Conservation (phyloP, 2,329 filamentous ascomycete species). For the Fusarium equiseti region DNA sequence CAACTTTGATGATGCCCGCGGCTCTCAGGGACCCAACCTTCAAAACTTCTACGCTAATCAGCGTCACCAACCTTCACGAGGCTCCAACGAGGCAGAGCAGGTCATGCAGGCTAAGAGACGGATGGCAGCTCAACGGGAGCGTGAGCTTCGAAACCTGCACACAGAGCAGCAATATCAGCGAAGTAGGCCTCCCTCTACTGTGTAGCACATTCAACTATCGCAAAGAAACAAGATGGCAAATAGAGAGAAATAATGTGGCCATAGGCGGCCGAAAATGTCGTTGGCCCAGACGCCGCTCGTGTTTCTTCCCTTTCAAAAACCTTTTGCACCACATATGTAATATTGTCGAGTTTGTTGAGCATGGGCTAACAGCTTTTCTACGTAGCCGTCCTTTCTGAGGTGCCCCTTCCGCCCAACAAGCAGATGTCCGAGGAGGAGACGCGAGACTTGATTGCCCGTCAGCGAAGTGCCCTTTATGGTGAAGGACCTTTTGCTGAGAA, state of each 20-base stretch:
- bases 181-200: conserved; percentile 89
- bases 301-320: conserved; percentile 42
- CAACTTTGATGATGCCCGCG: conserved; percentile 82
- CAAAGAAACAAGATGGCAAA: conserved; percentile 52
- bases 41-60: conserved; percentile 96
- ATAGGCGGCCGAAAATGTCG: conserved; percentile 44
- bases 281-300: conserved; percentile 41
- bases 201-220: conserved; percentile 68
- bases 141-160: conserved; percentile 99
- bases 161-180: conserved; percentile 99
- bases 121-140: conserved; percentile 98
- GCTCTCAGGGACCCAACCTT: conserved; percentile 77
- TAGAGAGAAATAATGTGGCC: conserved; percentile 53
- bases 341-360: conserved; percentile 48
- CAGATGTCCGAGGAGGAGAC: conserved; percentile 95
- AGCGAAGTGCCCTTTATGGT: conserved; percentile 94
- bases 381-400: conserved; percentile 65
- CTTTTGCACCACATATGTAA: conserved; percentile 46
- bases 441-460: conserved; percentile 93
- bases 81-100: conserved; percentile 93
- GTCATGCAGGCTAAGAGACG: conserved; percentile 99
- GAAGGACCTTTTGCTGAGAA: conserved; percentile 77
- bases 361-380: conserved; percentile 55
- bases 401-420: conserved; percentile 68
- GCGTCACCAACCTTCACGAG: conserved; percentile 86